phyloP scores from a whole-genome alignment of 768 basidiomycete genomes.

The Termitomyces sp. region DNA sequence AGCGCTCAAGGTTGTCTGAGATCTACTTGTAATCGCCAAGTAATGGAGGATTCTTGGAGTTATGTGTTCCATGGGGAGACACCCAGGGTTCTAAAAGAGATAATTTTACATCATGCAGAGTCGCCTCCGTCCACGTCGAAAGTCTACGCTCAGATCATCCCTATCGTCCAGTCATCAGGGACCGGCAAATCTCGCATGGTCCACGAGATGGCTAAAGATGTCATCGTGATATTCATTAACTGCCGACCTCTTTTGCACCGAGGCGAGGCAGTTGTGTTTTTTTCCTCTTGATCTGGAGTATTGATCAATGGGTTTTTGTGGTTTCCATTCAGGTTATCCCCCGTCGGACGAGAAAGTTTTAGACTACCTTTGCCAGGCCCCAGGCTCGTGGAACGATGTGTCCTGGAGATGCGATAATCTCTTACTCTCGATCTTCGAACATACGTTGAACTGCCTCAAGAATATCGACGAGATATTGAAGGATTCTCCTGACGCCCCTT shows the following conservation, averaged over 20 bases:
- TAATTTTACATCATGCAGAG: no score
- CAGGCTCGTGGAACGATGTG: no score
- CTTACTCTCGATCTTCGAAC: not conserved
- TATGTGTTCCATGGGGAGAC: no score
- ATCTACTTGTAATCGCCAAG: no score
- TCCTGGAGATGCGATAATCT: not conserved
- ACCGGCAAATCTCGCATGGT: not conserved
- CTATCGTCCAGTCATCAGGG: not conserved
- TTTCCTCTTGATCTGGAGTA: not conserved
- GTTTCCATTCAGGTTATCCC: not conserved
- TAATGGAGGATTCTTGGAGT: no score
- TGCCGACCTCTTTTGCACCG: accelerated
- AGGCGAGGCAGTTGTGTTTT: not conserved
- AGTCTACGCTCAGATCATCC: not conserved
- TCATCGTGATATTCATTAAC: not conserved
- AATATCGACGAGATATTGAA: no score
- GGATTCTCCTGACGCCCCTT: no score
- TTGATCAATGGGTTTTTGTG: no score
- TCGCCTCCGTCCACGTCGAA: no score
- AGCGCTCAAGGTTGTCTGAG: no score
- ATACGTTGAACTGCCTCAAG: no score
- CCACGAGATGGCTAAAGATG: not conserved
- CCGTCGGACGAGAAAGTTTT: not conserved
- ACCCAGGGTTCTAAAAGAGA: no score
- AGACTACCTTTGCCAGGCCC: not conserved